Evolutionary conservation across 2,329 filamentous ascomycete species (phyloP).

Genomic region (Blumeria hordei): DNA sequence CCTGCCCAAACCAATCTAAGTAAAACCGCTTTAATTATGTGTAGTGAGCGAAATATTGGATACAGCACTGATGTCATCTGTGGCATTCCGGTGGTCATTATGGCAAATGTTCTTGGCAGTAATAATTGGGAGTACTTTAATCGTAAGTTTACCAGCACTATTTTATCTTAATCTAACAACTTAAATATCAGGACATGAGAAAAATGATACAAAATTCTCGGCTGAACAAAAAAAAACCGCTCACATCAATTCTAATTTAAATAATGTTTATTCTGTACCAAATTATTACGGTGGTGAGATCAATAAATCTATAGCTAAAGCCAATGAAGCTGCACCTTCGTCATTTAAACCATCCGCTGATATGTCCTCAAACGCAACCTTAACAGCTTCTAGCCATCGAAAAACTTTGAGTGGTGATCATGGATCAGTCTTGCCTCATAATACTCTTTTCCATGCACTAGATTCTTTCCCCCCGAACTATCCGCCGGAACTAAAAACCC

Average conservation of each 20-base stretch:
- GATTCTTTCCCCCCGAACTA: conserved; percentile 48
- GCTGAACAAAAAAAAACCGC: conserved; percentile 2
- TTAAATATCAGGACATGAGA: conserved; percentile 22
- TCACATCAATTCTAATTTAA: background rate
- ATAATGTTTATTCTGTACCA: conserved; percentile 6
- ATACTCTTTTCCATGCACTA: conserved; percentile 7
- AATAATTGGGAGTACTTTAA: conserved; percentile 55
- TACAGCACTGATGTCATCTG: conserved; percentile 38
- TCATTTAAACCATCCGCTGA: conserved; percentile 10
- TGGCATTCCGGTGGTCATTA: conserved; percentile 57
- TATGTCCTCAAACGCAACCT: conserved; percentile 4
- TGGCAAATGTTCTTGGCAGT: conserved; percentile 88
- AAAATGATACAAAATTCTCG: conserved; percentile 17
- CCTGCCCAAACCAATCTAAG: conserved; percentile 70
- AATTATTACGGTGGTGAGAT: conserved; percentile 11
- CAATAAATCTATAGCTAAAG: conserved; percentile 9
- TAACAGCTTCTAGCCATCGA: conserved; percentile 7
- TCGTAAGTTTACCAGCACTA: conserved; percentile 12
- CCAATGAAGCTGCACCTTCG: conserved; percentile 4
- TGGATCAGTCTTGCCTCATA: conserved; percentile 17
- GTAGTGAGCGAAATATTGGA: conserved; percentile 47
- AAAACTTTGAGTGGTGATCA: conserved; percentile 12
- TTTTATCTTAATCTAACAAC: no score
- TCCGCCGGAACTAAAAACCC: conserved; percentile 55
- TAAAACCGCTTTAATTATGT: conserved; percentile 59